These are phyloP conservation scores for Atalantia buxifolia DNA, from an alignment of 345 rosid species.

Conservation along the genomic window DNA sequence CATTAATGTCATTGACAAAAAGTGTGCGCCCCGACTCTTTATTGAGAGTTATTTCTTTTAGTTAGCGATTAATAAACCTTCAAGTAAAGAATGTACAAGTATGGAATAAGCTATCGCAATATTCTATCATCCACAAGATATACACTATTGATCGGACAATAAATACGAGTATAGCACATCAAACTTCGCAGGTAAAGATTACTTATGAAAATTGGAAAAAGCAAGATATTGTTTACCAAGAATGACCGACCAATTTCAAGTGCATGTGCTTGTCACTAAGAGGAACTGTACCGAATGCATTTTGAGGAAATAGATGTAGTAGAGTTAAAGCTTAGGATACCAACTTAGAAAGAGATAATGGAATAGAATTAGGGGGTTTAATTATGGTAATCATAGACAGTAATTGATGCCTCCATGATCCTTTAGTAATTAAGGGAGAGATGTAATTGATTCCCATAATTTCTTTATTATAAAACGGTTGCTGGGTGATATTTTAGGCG, in stretches of 20 bases:
- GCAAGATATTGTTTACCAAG: no score
- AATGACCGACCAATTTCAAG: no score
- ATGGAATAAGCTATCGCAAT: neutral
- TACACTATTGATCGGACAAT: neutral
- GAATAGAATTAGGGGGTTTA: slow-evolving; percentile 10
- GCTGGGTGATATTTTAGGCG: slow-evolving; percentile 8
- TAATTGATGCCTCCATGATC: slow-evolving; percentile 25
- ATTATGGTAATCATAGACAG: slow-evolving; percentile 26
- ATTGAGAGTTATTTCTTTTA: neutral
- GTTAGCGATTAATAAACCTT: neutral
- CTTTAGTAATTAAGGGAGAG: neutral
- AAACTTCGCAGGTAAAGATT: neutral
- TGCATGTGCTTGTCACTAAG: no score
- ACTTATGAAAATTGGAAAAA: no score
- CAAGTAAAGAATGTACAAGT: neutral
- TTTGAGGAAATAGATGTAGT: neutral
- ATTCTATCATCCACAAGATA: neutral
- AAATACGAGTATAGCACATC: neutral
- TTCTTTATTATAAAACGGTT: slow-evolving; percentile 10
- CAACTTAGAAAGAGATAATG: neutral
- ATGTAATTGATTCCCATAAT: slow-evolving; percentile 8
- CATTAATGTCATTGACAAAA: neutral
- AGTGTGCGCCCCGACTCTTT: neutral
- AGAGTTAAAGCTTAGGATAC: slow-evolving; percentile 25
- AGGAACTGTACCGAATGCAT: no score